Evolutionary conservation across 1,139 yeast species (phyloP).

Genomic region (Debaryomyces udenii): DNA sequence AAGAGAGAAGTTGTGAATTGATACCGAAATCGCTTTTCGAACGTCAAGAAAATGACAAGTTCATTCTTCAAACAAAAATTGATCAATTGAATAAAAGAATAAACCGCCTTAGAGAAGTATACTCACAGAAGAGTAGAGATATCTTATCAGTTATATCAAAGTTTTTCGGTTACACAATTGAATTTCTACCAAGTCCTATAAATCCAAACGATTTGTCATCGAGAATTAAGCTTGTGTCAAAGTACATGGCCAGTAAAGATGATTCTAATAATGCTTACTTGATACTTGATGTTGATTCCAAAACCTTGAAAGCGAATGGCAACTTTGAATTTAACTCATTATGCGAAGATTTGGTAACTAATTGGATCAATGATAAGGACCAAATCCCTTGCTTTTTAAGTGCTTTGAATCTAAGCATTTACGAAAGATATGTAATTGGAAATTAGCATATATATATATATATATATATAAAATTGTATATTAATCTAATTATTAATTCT

Average conservation of each 20-base stretch:
- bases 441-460: conserved; percentile 1
- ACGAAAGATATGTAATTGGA: conserved; percentile 37
- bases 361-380: conserved; percentile 70
- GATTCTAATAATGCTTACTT: conserved; percentile 33
- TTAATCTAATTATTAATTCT: neutral
- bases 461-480: too few relatives aligned
- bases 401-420: conserved; percentile 69
- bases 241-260: conserved; percentile 36
- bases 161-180: conserved; percentile 74
- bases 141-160: conserved; percentile 70
- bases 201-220: conserved; percentile 53
- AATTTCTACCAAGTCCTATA: conserved; percentile 63
- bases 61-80: conserved; percentile 50
- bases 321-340: conserved; percentile 46
- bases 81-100: conserved; percentile 59
- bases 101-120: conserved; percentile 63
- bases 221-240: conserved; percentile 64
- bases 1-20: conserved; percentile 15
- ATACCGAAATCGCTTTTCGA: conserved; percentile 71
- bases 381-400: conserved; percentile 83
- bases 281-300: conserved; percentile 40
- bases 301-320: conserved; percentile 45
- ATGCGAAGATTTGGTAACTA: conserved; percentile 60
- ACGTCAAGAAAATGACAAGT: conserved; percentile 59
- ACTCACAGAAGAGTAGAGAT: conserved; percentile 72